Evolutionary conservation across 352 stramenopile species (phyloP).

Genomic region (Pythium diclinum): DNA sequence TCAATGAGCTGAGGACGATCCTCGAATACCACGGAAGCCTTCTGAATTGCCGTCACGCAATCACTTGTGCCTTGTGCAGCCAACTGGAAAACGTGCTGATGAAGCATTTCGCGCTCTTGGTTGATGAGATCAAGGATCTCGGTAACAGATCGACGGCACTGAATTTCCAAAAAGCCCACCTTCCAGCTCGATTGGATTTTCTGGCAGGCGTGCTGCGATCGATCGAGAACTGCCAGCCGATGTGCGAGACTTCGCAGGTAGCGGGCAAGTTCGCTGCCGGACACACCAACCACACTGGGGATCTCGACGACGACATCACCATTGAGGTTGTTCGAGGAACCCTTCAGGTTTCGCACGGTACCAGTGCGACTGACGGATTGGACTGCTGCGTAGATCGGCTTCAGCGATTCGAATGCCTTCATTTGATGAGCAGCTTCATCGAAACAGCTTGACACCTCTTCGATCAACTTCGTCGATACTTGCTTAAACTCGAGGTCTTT

Average conservation of each 20-base stretch:
- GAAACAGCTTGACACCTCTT: slow-evolving; percentile 43
- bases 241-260: slow-evolving; percentile 42
- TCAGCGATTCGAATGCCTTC: slow-evolving; percentile 54
- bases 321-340: neutral
- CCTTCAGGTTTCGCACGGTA: slow-evolving; percentile 21
- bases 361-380: slow-evolving; percentile 31
- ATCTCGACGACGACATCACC: slow-evolving; percentile 19
- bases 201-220: slow-evolving; percentile 54
- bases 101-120: slow-evolving; percentile 41
- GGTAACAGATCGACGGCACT: slow-evolving; percentile 54
- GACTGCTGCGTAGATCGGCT: slow-evolving; percentile 46
- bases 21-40: slow-evolving; percentile 47
- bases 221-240: slow-evolving; percentile 41
- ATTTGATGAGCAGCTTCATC: slow-evolving; percentile 49
- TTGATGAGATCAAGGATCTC: slow-evolving; percentile 62
- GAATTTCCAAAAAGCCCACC: slow-evolving; percentile 72
- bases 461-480: slow-evolving; percentile 32
- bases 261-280: slow-evolving; percentile 36
- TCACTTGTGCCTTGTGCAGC: slow-evolving; percentile 34
- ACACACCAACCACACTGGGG: slow-evolving; percentile 32
- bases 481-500: slow-evolving; percentile 39
- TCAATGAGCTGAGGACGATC: slow-evolving; percentile 70
- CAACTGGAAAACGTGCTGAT: slow-evolving; percentile 39
- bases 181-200: slow-evolving; percentile 70
- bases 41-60: slow-evolving; percentile 44